Percentiles rank a stretch among this genome's conserved stretches.
phyloP scores from a whole-genome alignment of 192 early-diverging fungal genomes.

The Coemansia sp. region DNA sequence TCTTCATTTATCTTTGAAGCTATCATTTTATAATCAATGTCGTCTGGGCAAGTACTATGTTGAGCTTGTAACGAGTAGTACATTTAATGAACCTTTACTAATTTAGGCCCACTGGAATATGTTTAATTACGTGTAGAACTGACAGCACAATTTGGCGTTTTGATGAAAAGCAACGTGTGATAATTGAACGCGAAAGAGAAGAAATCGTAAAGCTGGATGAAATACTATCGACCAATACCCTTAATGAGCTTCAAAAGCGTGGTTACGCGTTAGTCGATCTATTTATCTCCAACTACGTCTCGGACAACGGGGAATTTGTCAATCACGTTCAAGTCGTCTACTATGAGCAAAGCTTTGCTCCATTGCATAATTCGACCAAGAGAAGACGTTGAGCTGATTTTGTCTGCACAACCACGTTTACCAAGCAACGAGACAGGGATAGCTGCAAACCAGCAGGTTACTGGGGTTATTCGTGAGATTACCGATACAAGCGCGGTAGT shows the following conservation, averaged over 20 bases:
- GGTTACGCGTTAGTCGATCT: slow-evolving; percentile 64
- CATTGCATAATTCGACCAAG: slow-evolving; percentile 61
- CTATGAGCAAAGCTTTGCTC: slow-evolving; percentile 54
- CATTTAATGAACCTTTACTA: too few species aligned
- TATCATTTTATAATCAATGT: background rate
- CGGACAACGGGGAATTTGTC: slow-evolving; percentile 66
- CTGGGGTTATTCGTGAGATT: background rate
- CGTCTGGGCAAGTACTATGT: background rate
- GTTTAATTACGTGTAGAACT: background rate
- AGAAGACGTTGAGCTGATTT: slow-evolving; percentile 63
- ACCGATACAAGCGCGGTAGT: background rate
- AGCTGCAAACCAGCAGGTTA: background rate
- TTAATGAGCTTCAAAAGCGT: slow-evolving; percentile 3
- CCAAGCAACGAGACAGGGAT: too few species aligned
- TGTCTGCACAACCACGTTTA: background rate
- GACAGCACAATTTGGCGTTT: background rate
- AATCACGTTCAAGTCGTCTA: slow-evolving; percentile 62
- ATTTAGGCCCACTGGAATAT: background rate
- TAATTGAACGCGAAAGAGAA: background rate
- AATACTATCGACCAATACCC: background rate
- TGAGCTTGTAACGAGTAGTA: too few species aligned
- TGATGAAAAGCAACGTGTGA: background rate
- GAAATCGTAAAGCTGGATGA: background rate
- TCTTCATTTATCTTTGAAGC: background rate
- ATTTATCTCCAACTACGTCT: slow-evolving; percentile 57